Conservation (phyloP, 768 basidiomycete species). For the Leccinum arenicola region DNA sequence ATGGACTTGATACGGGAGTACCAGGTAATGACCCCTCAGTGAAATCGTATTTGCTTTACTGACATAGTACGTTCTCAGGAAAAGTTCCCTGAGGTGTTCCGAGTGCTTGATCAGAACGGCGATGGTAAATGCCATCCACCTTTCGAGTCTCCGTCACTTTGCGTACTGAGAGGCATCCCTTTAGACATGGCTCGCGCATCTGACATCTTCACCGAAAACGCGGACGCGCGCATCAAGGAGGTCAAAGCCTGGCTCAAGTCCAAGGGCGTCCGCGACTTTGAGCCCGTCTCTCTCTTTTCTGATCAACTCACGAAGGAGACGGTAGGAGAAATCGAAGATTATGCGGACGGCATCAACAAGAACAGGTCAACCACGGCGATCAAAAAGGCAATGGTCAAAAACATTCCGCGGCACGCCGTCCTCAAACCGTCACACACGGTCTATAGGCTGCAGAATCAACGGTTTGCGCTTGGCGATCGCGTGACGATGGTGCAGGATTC, state of each 20-base stretch:
- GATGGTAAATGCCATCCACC: slow-evolving; percentile 47
- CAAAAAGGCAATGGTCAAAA: slow-evolving; percentile 92
- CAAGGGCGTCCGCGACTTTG: slow-evolving; percentile 86
- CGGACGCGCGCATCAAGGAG: slow-evolving; percentile 71
- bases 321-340: slow-evolving; percentile 72
- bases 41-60: not conserved
- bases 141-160: not conserved
- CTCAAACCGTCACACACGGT: slow-evolving; percentile 90
- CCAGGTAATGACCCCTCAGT: slow-evolving; percentile 45
- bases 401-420: slow-evolving; percentile 89
- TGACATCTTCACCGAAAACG: slow-evolving; percentile 54
- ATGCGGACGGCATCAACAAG: slow-evolving; percentile 66
- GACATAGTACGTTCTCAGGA: slow-evolving; percentile 36
- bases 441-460: slow-evolving; percentile 87
- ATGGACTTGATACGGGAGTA: slow-evolving; percentile 80
- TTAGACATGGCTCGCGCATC: slow-evolving; percentile 73
- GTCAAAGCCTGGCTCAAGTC: slow-evolving; percentile 83
- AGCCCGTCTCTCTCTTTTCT: slow-evolving; percentile 87
- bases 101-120: slow-evolving; percentile 62
- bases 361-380: slow-evolving; percentile 61
- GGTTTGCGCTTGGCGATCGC: slow-evolving; percentile 85
- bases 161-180: not conserved
- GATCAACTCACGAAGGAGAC: slow-evolving; percentile 92
- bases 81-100: slow-evolving; percentile 83
- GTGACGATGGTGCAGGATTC: slow-evolving; percentile 97